These are phyloP conservation scores for Strombidium stylifer DNA, from an alignment of 73 alveolate species.

Conservation along the genomic window DNA sequence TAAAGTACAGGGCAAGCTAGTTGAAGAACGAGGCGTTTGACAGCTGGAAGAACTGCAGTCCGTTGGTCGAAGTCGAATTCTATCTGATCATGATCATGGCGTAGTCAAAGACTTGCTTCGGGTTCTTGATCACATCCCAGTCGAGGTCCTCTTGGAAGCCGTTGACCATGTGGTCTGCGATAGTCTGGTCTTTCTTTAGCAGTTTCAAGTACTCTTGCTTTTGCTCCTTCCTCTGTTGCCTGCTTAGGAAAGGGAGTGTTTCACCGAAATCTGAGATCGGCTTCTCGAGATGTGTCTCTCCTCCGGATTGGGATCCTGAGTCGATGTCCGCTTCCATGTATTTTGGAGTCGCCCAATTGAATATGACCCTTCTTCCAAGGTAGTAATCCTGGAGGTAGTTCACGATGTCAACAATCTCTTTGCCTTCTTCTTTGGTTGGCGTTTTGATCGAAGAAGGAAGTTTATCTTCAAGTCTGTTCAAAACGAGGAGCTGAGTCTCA, in stretches of 20 bases:
- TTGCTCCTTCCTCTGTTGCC: neutral
- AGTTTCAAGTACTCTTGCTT: neutral
- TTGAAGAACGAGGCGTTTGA: no score
- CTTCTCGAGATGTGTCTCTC: neutral
- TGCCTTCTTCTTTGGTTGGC: neutral
- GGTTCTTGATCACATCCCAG: neutral
- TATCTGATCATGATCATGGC: no score
- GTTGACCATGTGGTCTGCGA: neutral
- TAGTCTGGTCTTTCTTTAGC: neutral
- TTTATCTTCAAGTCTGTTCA: neutral
- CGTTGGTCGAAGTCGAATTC: no score
- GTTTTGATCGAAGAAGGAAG: neutral
- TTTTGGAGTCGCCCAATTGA: neutral
- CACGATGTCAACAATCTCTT: neutral
- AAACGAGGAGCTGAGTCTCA: neutral
- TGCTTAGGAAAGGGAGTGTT: neutral
- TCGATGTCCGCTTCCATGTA: neutral
- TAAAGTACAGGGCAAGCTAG: no score
- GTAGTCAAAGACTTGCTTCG: slow-evolving; percentile 2
- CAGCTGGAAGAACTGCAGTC: no score
- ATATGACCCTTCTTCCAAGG: no score
- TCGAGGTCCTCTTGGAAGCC: slow-evolving; percentile 20
- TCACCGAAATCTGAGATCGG: neutral
- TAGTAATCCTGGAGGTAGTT: no score
- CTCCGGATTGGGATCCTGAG: neutral